Conservation (phyloP, 139 green algal genomes). For the Zygnema circumcarinatum region DNA sequence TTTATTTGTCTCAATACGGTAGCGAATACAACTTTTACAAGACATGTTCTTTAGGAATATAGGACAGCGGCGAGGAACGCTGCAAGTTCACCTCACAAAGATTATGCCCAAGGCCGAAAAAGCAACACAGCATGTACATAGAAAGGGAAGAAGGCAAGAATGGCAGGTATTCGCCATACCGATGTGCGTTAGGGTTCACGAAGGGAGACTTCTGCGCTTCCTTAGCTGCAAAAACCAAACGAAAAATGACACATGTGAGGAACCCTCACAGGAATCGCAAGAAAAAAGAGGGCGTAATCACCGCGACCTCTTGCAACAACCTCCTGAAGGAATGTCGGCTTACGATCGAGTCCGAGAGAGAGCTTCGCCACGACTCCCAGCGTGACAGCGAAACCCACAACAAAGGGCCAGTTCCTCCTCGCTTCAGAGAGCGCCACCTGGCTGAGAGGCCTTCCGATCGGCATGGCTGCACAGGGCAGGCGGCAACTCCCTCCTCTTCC, state of each 20-base stretch:
- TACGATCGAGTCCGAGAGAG: background rate
- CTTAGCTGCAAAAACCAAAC: constrained; percentile 22
- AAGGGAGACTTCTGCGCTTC: constrained; percentile 42
- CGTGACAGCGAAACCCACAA: constrained; percentile 39
- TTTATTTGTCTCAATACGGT: too few relatives aligned
- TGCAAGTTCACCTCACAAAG: too few relatives aligned
- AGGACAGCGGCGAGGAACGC: too few relatives aligned
- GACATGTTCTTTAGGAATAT: too few relatives aligned
- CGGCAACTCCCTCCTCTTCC: too few relatives aligned
- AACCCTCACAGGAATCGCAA: background rate
- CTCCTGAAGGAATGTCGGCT: constrained; percentile 22
- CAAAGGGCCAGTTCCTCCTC: constrained; percentile 45
- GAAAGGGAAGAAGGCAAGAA: too few relatives aligned
- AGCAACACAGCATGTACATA: too few relatives aligned
- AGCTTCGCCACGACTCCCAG: constrained; percentile 21
- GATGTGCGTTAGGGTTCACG: constrained; percentile 40
- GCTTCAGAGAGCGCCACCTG: constrained; percentile 44
- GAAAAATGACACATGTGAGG: background rate
- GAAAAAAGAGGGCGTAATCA: background rate
- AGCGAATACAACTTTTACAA: too few relatives aligned
- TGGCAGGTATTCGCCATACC: too few relatives aligned
- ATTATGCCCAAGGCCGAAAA: too few relatives aligned
- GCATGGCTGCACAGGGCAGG: too few relatives aligned
- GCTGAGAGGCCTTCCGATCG: constrained; percentile 31
- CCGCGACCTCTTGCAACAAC: background rate